phyloP scores from a whole-genome alignment of 257 asterid species.

The Lantana camara region DNA sequence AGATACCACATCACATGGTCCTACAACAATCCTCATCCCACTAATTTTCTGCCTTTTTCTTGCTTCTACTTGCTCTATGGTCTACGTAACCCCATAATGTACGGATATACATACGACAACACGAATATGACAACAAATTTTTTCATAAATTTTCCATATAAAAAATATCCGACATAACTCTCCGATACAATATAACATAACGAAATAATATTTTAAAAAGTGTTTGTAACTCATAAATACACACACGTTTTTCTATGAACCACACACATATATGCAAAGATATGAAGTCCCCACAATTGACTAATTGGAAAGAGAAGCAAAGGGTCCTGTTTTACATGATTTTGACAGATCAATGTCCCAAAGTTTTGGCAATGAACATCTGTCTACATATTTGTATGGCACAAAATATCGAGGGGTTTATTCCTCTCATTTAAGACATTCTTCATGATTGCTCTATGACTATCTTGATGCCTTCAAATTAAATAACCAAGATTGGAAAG shows the following conservation, averaged over 20 bases:
- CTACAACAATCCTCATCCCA: constrained; percentile 26
- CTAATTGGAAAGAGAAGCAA: constrained; percentile 22
- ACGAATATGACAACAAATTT: too few species aligned
- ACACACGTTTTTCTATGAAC: neutral
- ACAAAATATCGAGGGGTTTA: neutral
- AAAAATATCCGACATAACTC: too few species aligned
- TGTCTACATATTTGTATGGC: constrained; percentile 9
- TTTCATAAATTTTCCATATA: too few species aligned
- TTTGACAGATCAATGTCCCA: constrained; percentile 23
- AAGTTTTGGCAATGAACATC: constrained; percentile 10
- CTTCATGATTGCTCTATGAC: neutral
- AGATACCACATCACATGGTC: constrained; percentile 31
- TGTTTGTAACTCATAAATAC: too few species aligned
- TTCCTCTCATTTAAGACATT: neutral
- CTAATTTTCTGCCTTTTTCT: neutral
- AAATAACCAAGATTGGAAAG: neutral
- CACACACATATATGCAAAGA: neutral
- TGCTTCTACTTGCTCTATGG: neutral
- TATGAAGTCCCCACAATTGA: constrained; percentile 17
- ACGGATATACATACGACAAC: too few species aligned
- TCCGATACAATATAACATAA: too few species aligned
- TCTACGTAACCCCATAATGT: too few species aligned
- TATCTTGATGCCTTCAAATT: neutral
- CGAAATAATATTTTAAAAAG: too few species aligned
- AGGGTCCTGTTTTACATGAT: constrained; percentile 15